Conservation (phyloP, 805 yeast genomes). For the Metschnikowia cerradonensis region DNA sequence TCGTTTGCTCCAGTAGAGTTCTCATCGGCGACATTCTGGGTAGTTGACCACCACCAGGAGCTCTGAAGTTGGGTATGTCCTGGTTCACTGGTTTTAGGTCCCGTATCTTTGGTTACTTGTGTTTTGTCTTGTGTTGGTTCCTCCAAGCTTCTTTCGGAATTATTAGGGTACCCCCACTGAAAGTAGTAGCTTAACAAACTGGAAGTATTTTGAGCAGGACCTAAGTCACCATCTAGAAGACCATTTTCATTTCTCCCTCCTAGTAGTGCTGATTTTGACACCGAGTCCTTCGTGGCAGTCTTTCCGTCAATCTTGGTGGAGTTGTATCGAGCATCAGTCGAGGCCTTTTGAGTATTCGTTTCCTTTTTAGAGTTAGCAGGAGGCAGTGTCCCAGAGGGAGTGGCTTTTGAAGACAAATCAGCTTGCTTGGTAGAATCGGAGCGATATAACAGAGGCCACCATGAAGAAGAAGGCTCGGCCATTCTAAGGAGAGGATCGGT, state of each 20-base stretch:
- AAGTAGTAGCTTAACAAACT: neutral
- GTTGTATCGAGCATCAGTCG: neutral
- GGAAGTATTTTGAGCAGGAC: neutral
- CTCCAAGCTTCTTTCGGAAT: neutral
- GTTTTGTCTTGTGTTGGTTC: neutral
- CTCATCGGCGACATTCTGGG: neutral
- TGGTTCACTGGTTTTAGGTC: neutral
- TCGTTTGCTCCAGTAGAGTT: neutral
- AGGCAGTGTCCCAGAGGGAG: neutral
- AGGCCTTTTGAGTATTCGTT: neutral
- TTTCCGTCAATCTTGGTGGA: neutral
- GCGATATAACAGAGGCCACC: conserved; percentile 2
- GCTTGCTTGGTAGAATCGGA: neutral
- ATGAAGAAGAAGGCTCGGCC: neutral
- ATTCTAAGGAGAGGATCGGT: neutral
- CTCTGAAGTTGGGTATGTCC: neutral
- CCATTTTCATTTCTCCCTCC: neutral
- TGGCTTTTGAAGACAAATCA: neutral
- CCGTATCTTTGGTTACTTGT: neutral
- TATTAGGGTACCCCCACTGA: neutral
- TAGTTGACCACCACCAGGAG: conserved; percentile 1
- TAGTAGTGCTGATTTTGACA: neutral
- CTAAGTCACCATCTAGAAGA: neutral
- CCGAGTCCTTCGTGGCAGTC: neutral
- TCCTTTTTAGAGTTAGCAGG: neutral